A percentile compares a stretch with the other conserved stretches of the same genome.
Evolutionary conservation across 2,329 filamentous ascomycete species (phyloP).

Genomic region (Pseudocercospora ulei): DNA sequence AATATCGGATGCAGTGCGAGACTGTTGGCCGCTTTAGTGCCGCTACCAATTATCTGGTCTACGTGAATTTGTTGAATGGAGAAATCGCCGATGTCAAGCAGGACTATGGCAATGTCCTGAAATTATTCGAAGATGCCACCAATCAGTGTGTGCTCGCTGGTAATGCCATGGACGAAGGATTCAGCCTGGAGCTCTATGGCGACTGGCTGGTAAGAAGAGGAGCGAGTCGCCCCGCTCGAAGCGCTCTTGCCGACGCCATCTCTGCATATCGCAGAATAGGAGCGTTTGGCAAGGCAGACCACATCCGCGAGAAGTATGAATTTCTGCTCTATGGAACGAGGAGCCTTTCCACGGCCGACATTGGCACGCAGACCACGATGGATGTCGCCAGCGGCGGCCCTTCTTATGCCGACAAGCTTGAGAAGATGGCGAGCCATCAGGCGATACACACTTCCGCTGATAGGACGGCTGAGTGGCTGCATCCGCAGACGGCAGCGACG

Average conservation of each 20-base stretch:
- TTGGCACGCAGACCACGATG: constrained; percentile 57
- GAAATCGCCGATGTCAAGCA: constrained; percentile 51
- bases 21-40: constrained; percentile 52
- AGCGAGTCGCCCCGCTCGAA: constrained; percentile 57
- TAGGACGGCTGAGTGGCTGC: constrained; percentile 43
- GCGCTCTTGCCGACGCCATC: constrained; percentile 58
- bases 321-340: constrained; percentile 56
- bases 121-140: constrained; percentile 58
- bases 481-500: constrained; percentile 36
- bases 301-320: constrained; percentile 58
- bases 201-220: constrained; percentile 58
- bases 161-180: constrained; percentile 61
- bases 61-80: constrained; percentile 58
- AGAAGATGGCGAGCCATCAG: constrained; percentile 39
- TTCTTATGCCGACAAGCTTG: constrained; percentile 35
- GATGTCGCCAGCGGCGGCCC: constrained; percentile 45
- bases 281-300: constrained; percentile 57
- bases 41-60: constrained; percentile 61
- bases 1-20: constrained; percentile 52
- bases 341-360: constrained; percentile 52
- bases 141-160: constrained; percentile 61
- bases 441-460: constrained; percentile 38
- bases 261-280: constrained; percentile 59
- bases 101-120: constrained; percentile 47
- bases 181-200: constrained; percentile 64